Evolutionary conservation across 2,329 filamentous ascomycete genomes (phyloP), one percentile per base, ranked within the genome.

Genomic region (Huntiella savannae): DNA sequence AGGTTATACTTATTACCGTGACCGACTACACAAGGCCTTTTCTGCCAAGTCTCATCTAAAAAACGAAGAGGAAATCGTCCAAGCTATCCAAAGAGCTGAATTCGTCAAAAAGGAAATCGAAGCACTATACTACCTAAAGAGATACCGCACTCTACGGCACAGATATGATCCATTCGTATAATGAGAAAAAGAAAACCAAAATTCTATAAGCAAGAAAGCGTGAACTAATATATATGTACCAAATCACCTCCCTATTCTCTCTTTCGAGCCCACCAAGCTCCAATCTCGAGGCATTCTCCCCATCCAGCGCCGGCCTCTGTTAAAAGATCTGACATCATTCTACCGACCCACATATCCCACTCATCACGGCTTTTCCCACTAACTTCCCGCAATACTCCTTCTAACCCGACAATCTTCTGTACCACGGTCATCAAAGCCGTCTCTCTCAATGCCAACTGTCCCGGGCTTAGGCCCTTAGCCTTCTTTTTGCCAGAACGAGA

Each of bases 51-150:
- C 78, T 2, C 62, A 69, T 36, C 58, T 94, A 49, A 69, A 66
- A 2, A 77, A 91, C 53, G 79, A 88, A 51, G 73, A 71, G 5
- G 70, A 83, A 55, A 95, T 98, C 43, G 70, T 69, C 37, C 70
- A 77, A 50, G 82, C 77, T 0, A 84, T 98, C 47, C 69, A 73
- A 36, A 70, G 79, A 50, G 88, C 86, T 0, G 75, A 92, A 53
- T 95, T 82, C 61, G 85, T 96, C 3, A 92, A 84, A 62, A 95
- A 92, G 70, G 88, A 95, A 60, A 84, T 96, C 50, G 87, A 95
- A 64, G 80, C 86, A 13, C 60, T 96, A 83, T 95, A 93, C 62
- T 93, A 91, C 65, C 68, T 95, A 56, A 94, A 92, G 67, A 75
- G 82, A 59, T 95, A 95, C 65, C 79, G 88, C 54, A 77, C 83